Evolutionary conservation across 805 yeast genomes (phyloP).

Genomic region (Nakazawaea wyomingensis): DNA sequence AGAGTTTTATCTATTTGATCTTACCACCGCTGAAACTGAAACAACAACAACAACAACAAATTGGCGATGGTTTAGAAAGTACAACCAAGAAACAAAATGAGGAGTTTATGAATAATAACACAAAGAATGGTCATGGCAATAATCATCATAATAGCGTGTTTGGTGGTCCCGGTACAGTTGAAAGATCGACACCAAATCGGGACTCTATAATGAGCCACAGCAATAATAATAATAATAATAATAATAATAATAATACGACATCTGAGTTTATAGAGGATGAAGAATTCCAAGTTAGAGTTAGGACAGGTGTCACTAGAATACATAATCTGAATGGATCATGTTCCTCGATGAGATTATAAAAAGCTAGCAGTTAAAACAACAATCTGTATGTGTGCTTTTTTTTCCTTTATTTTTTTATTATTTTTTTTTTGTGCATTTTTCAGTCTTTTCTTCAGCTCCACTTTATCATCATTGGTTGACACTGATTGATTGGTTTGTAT

Average conservation of each 20-base stretch:
- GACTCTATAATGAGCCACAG: background rate
- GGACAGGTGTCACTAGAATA: conserved; percentile 33
- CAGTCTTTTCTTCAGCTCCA: no score
- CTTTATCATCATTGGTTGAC: no score
- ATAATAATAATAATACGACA: conserved; percentile 6
- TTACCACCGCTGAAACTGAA: conserved; percentile 18
- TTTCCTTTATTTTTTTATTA: no score
- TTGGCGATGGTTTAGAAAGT: no score
- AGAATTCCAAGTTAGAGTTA: conserved; percentile 36
- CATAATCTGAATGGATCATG: conserved; percentile 35
- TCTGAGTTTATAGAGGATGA: conserved; percentile 18
- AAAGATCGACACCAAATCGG: no score
- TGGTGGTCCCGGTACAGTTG: no score
- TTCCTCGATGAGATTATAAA: conserved; percentile 20
- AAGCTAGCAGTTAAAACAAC: background rate
- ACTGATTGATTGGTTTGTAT: no score
- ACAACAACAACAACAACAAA: no score
- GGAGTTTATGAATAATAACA: no score
- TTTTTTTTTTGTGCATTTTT: no score
- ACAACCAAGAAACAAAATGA: no score
- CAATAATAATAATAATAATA: background rate
- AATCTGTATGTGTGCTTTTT: background rate
- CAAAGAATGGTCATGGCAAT: no score
- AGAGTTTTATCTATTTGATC: conserved; percentile 39
- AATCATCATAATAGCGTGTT: conserved; percentile 18